phyloP scores from a whole-genome alignment of 169 alveolate genomes.

The Fabrea salina region DNA sequence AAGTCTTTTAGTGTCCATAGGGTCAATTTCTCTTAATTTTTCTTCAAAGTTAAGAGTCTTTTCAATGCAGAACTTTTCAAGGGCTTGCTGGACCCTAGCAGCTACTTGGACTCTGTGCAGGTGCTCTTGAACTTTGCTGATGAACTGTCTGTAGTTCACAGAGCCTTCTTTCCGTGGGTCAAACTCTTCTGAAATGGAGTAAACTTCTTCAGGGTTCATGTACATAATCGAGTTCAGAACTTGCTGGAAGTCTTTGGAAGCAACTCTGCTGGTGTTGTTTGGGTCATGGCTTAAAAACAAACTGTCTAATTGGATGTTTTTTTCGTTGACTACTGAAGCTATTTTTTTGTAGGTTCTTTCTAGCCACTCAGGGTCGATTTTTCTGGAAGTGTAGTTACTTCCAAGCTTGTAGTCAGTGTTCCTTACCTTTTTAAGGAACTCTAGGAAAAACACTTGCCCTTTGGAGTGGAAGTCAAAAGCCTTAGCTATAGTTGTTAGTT shows the following conservation, averaged over 20 bases:
- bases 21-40: not conserved
- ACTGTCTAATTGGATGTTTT: not conserved
- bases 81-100: not conserved
- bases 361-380: conserved; percentile 9
- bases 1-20: not conserved
- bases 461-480: too few relatives aligned
- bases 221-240: not conserved
- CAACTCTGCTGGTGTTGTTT: not conserved
- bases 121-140: not conserved
- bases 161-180: not conserved
- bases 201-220: not conserved
- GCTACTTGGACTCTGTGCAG: not conserved
- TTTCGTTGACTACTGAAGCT: not conserved
- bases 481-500: too few relatives aligned
- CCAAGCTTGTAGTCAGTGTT: not conserved
- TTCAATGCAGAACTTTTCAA: not conserved
- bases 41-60: not conserved
- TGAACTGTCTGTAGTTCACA: not conserved
- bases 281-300: not conserved
- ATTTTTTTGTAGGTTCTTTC: not conserved
- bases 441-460: not conserved
- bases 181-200: not conserved
- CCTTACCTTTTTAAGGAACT: not conserved
- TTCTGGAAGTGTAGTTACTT: not conserved
- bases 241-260: not conserved